Conservation (phyloP, 2,329 filamentous ascomycete genomes). For the Huntiella bhutanensis region DNA sequence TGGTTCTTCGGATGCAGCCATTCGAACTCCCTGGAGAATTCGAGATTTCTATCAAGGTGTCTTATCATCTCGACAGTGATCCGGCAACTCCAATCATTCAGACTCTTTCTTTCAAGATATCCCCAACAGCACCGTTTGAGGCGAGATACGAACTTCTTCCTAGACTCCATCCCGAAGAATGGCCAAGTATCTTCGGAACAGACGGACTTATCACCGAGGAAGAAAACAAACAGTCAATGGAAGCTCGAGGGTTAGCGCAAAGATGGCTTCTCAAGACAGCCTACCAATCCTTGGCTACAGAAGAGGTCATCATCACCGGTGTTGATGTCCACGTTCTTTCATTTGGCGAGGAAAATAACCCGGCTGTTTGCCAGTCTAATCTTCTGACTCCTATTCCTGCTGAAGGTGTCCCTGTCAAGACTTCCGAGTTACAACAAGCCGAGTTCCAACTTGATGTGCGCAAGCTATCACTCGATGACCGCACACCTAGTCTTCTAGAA, state of each 20-base stretch:
- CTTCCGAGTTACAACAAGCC: constrained; percentile 51
- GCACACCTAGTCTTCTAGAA: constrained; percentile 54
- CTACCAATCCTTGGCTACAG: constrained; percentile 58
- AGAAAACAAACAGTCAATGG: constrained; percentile 15
- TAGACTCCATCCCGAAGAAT: constrained; percentile 54
- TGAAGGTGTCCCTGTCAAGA: constrained; percentile 32
- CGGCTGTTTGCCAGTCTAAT: constrained; percentile 36
- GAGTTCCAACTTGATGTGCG: constrained; percentile 57
- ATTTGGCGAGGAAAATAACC: constrained; percentile 29
- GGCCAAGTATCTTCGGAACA: constrained; percentile 71
- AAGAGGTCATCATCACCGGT: constrained; percentile 45
- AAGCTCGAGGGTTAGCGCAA: constrained; percentile 48
- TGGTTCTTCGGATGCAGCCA: constrained; percentile 31
- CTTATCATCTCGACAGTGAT: constrained; percentile 66
- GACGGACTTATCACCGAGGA: constrained; percentile 26
- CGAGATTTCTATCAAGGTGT: constrained; percentile 51
- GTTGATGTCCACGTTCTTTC: constrained; percentile 43
- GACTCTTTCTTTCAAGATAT: constrained; percentile 46
- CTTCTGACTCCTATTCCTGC: constrained; percentile 22
- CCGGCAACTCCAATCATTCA: constrained; percentile 65
- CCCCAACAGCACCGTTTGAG: constrained; percentile 70
- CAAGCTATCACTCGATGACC: constrained; percentile 66
- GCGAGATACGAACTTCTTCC: constrained; percentile 78
- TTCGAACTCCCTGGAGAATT: constrained; percentile 34
- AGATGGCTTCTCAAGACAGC: constrained; percentile 60